Percentiles rank a stretch among this genome's conserved stretches.
Evolutionary conservation across 1,284 basidiomycete genomes (phyloP).

Genomic region (Malassezia sympodialis): DNA sequence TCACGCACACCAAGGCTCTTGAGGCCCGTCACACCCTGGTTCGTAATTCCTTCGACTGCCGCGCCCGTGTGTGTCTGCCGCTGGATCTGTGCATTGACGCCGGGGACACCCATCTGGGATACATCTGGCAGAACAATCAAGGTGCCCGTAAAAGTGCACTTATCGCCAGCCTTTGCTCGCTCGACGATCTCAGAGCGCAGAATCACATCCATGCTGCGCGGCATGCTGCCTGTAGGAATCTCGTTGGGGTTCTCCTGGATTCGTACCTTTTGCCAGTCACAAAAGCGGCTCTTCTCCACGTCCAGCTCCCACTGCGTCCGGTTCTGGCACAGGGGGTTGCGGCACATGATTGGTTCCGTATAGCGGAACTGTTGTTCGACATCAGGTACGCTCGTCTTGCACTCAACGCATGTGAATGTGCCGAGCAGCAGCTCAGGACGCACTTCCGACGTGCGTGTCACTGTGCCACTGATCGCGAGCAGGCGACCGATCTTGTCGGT

Average conservation of each 20-base stretch:
- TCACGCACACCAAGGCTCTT: constrained; percentile 91
- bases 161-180: constrained; percentile 95
- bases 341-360: constrained; percentile 92
- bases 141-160: constrained; percentile 92
- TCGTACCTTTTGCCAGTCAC: constrained; percentile 98
- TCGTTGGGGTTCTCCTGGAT: constrained; percentile 98
- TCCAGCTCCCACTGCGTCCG: constrained; percentile 82
- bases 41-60: constrained; percentile 56
- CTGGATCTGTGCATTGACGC: constrained; percentile 86
- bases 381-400: constrained; percentile 75
- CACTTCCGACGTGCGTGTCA: constrained; percentile 94
- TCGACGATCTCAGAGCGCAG: constrained; percentile 91
- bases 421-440: constrained; percentile 87
- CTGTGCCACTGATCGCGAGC: constrained; percentile 50
- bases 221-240: constrained; percentile 94
- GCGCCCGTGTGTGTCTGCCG: constrained; percentile 59
- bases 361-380: constrained; percentile 99
- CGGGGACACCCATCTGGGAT: constrained; percentile 85
- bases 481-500: constrained; percentile 43
- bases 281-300: constrained; percentile 91
- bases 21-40: constrained; percentile 80
- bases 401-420: constrained; percentile 83
- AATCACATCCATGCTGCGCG: constrained; percentile 75
- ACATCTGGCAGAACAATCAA: constrained; percentile 99
- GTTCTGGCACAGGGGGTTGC: constrained; percentile 85